These are phyloP conservation scores for Colletotrichum destructivum DNA, from an alignment of 2,329 filamentous ascomycete genomes.

Conservation along the genomic window DNA sequence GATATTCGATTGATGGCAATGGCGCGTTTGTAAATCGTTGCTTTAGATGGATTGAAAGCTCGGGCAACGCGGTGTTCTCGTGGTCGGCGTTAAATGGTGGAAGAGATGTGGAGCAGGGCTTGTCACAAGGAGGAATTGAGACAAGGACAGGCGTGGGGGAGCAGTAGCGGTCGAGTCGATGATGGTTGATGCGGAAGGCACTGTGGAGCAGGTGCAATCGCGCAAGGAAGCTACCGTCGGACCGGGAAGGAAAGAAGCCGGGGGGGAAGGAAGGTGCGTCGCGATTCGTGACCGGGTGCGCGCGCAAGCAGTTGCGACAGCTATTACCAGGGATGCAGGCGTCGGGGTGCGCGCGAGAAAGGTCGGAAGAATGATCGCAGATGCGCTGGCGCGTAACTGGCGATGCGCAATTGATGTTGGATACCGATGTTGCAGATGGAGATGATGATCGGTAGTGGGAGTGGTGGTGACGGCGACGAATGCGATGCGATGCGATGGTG, in stretches of 20 bases:
- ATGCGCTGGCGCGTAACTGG: conserved; percentile 17
- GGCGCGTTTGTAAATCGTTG: neutral
- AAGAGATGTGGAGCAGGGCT: neutral
- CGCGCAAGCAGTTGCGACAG: conserved; percentile 11
- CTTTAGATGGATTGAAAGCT: too few species aligned
- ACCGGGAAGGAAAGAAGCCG: conserved; percentile 9
- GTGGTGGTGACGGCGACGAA: conserved; percentile 3
- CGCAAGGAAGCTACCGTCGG: conserved; percentile 20
- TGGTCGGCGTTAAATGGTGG: neutral
- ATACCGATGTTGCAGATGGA: conserved; percentile 13
- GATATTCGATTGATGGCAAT: neutral
- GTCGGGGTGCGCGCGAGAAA: neutral
- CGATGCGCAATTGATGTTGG: conserved; percentile 16
- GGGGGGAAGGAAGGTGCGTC: conserved; percentile 7
- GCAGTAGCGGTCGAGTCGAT: neutral
- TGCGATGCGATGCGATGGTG: conserved; percentile 1
- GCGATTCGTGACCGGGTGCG: conserved; percentile 6
- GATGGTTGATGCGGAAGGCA: neutral
- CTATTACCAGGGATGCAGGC: conserved; percentile 13
- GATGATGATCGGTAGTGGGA: conserved; percentile 16
- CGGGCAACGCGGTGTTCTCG: neutral
- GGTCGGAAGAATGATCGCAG: conserved; percentile 3
- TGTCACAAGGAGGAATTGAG: neutral
- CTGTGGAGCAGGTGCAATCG: conserved; percentile 10
- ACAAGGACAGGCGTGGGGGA: neutral